Evolutionary conservation across 805 yeast genomes (phyloP), one percentile per base, ranked within the genome.

Genomic region (Helenozyma baotianmanensis): DNA sequence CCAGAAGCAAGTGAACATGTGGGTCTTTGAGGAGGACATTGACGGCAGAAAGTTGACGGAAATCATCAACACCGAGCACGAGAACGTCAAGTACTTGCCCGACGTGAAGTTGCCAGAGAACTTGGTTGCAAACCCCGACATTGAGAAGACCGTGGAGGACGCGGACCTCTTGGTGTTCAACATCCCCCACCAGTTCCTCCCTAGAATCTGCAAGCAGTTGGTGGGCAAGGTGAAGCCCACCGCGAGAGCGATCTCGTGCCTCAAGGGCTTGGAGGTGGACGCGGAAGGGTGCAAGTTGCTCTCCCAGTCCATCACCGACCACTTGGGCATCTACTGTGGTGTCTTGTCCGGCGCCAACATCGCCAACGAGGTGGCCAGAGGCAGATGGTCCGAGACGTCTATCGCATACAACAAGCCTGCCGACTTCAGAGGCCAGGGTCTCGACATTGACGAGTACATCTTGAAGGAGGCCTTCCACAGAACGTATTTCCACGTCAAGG

Each of bases 291-390:
- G 70, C 51, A 62, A 63, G 42, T 62, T 67, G 50, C 60, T 67
- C 44, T 61, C 69, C 28, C 64, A 64, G 22, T 59, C 60, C 33
- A 66, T 67, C 40, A 62, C 68, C 30, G 72, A 67, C 42, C 49
- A 58, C 21, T 62, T 67, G 53, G 68, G 69, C 25, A 56, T 67
- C 37, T 51, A 53, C 39, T 67, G 72, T 43, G 72, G 72, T 34
- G 71, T 64, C 5, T 53, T 67, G 32, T 60, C 68, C n/a, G 72
- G 72, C n/a, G 72, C 72, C 36, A 67, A 67, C 48, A 56, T 67
- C 36, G 72, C 72, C 36, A 61, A 62, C 15, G 72, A 67, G 48
- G 70, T 67, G 18, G 72, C 72, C 38, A 56, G 64, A 48, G 58
- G 62, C 43, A 62, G 64, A 42, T 67, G 72, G 72, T 64, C 71